Percentiles rank a stretch among this genome's conserved stretches.
Conservation (phyloP, 1,139 yeast genomes). For the Candida frijolesensis region DNA sequence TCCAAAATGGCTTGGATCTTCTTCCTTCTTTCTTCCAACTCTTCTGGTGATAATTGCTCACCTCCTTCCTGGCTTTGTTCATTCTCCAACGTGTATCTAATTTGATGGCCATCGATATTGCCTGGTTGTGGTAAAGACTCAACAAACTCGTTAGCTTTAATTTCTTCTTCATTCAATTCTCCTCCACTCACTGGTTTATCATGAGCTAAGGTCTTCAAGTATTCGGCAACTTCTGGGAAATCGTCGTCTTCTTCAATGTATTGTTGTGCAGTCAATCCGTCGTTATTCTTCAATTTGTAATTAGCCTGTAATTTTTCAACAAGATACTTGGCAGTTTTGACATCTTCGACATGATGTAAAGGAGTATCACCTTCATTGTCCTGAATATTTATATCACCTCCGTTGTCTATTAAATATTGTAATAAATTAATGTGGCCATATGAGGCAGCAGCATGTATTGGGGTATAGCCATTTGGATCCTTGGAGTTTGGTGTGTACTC, state of each 20-base stretch:
- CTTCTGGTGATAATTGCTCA: slow-evolving; percentile 24
- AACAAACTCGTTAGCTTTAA: slow-evolving; percentile 18
- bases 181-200: slow-evolving; percentile 23
- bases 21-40: slow-evolving; percentile 55
- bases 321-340: slow-evolving; percentile 61
- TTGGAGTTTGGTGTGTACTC: slow-evolving; percentile 65
- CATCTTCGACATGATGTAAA: slow-evolving; percentile 83
- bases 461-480: slow-evolving; percentile 94
- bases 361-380: slow-evolving; percentile 97
- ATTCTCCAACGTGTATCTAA: slow-evolving; percentile 58
- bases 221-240: slow-evolving; percentile 73
- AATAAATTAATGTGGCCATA: slow-evolving; percentile 80
- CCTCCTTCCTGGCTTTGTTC: slow-evolving; percentile 46
- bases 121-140: slow-evolving; percentile 45
- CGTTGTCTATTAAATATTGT: slow-evolving; percentile 53
- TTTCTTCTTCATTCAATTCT: slow-evolving; percentile 11
- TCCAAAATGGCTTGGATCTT: slow-evolving; percentile 70
- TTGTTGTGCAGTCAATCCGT: slow-evolving; percentile 70
- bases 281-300: slow-evolving; percentile 60
- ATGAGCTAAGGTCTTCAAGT: slow-evolving; percentile 53
- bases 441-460: slow-evolving; percentile 95
- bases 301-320: slow-evolving; percentile 72
- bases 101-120: slow-evolving; percentile 50
- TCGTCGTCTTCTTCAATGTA: slow-evolving; percentile 84
- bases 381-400: slow-evolving; percentile 80